A percentile compares a stretch with the other conserved stretches of the same genome.
phyloP scores from a whole-genome alignment of 2,329 filamentous ascomycete species.

The Clathrospora elynae region DNA sequence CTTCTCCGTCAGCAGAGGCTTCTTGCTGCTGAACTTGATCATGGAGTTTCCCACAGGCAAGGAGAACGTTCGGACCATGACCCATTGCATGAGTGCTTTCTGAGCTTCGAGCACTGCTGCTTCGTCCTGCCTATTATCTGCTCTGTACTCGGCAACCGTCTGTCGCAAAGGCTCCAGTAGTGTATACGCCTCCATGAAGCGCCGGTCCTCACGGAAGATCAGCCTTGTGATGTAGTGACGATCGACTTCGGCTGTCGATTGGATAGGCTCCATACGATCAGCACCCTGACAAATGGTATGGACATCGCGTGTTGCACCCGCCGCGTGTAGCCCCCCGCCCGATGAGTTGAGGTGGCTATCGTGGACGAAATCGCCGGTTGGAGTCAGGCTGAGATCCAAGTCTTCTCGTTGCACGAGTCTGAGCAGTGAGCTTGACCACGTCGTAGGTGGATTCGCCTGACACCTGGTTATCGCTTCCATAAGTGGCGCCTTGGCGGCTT shows the following conservation, averaged over 20 bases:
- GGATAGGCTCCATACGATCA: slow-evolving; percentile 68
- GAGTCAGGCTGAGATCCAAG: slow-evolving; percentile 57
- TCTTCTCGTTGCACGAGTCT: slow-evolving; percentile 81
- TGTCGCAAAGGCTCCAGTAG: slow-evolving; percentile 85
- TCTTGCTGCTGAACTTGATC: slow-evolving; percentile 83
- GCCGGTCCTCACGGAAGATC: slow-evolving; percentile 89
- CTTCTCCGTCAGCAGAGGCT: slow-evolving; percentile 89
- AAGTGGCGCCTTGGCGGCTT: slow-evolving; percentile 78
- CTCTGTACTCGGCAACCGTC: slow-evolving; percentile 76
- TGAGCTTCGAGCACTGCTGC: slow-evolving; percentile 88
- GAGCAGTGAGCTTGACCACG: slow-evolving; percentile 74
- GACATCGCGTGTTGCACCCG: slow-evolving; percentile 63
- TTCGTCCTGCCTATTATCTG: slow-evolving; percentile 79
- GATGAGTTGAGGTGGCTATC: slow-evolving; percentile 32
- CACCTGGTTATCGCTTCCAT: slow-evolving; percentile 84
- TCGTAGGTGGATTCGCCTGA: slow-evolving; percentile 78
- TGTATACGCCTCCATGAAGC: slow-evolving; percentile 81
- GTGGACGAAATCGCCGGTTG: slow-evolving; percentile 25
- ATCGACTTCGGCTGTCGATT: slow-evolving; percentile 82
- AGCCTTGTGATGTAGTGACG: slow-evolving; percentile 79
- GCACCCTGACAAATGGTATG: slow-evolving; percentile 74
- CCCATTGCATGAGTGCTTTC: slow-evolving; percentile 83
- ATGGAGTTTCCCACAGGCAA: slow-evolving; percentile 86
- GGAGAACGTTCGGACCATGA: slow-evolving; percentile 85
- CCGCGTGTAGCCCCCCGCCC: slow-evolving; percentile 19